phyloP scores from a whole-genome alignment of 495 filamentous ascomycete species.

The Astrothelium macrocarpum region DNA sequence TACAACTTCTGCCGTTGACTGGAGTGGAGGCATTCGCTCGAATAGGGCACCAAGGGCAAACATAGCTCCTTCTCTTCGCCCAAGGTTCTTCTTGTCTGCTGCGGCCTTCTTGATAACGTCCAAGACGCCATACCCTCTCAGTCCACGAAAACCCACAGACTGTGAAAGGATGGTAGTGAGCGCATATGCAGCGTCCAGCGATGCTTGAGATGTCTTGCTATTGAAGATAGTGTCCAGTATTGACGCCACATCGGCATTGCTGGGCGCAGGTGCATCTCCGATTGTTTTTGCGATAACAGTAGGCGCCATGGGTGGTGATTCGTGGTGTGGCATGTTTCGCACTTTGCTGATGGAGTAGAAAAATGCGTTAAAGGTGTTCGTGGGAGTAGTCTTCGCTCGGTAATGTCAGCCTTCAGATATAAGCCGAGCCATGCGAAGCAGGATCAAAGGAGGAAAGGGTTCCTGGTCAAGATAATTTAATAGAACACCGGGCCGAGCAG shows the following conservation, averaged over 20 bases:
- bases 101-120: conserved; percentile 73
- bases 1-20: conserved; percentile 68
- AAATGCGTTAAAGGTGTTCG: background rate
- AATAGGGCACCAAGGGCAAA: conserved; percentile 88
- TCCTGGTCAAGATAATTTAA: too few species aligned
- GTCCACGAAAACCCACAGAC: conserved; percentile 66
- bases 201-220: conserved; percentile 72
- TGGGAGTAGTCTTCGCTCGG: background rate
- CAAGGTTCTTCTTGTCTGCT: conserved; percentile 84
- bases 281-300: conserved; percentile 50
- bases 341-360: too few species aligned
- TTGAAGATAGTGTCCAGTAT: conserved; percentile 67
- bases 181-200: conserved; percentile 77
- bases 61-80: conserved; percentile 83
- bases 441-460: too few species aligned
- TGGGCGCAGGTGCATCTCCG: conserved; percentile 39
- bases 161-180: conserved; percentile 70
- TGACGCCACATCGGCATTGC: conserved; percentile 60
- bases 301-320: conserved; percentile 48
- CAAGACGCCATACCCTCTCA: conserved; percentile 63
- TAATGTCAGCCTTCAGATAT: background rate
- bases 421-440: too few species aligned
- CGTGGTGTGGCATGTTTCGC: conserved; percentile 52
- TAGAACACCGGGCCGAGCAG: too few species aligned
- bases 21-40: conserved; percentile 71